Evolutionary conservation across 768 basidiomycete species (phyloP).

Genomic region (Pleurotus pulmonarius): DNA sequence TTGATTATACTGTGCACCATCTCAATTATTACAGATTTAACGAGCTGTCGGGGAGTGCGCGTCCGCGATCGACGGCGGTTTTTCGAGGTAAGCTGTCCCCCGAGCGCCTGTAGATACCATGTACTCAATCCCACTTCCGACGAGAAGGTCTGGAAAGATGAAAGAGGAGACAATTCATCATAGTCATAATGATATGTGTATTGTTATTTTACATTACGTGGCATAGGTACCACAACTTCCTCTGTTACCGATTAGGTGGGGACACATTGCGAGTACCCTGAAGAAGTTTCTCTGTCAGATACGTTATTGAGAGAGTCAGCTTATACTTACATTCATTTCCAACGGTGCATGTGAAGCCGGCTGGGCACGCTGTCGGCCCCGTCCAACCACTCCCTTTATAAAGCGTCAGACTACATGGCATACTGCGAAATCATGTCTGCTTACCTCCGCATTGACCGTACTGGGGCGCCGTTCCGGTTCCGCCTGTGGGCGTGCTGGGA

Average conservation of each 20-base stretch:
- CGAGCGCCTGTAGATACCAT: too few species aligned
- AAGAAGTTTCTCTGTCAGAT: neutral
- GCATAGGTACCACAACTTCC: neutral
- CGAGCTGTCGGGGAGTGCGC: constrained; percentile 60
- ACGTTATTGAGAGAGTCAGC: neutral
- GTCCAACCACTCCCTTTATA: constrained; percentile 30
- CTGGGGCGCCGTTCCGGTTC: constrained; percentile 17
- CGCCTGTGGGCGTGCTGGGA: constrained; percentile 23
- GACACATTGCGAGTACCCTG: constrained; percentile 45
- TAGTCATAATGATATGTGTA: neutral
- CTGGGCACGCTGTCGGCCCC: constrained; percentile 36
- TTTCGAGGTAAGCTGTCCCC: constrained; percentile 47
- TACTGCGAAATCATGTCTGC: neutral
- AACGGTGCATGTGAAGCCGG: constrained; percentile 31
- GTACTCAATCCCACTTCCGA: neutral
- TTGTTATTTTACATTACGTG: too few species aligned
- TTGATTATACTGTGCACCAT: neutral
- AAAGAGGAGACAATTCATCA: neutral
- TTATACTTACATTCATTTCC: constrained; percentile 36
- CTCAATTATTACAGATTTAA: constrained; percentile 42
- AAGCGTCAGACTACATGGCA: too few species aligned
- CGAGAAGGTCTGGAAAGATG: constrained; percentile 28
- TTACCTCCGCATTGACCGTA: constrained; percentile 44
- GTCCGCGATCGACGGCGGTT: constrained; percentile 60
- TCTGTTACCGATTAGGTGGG: constrained; percentile 19